Conservation (phyloP, 1,284 basidiomycete genomes). For the Irpex rosettiformis region DNA sequence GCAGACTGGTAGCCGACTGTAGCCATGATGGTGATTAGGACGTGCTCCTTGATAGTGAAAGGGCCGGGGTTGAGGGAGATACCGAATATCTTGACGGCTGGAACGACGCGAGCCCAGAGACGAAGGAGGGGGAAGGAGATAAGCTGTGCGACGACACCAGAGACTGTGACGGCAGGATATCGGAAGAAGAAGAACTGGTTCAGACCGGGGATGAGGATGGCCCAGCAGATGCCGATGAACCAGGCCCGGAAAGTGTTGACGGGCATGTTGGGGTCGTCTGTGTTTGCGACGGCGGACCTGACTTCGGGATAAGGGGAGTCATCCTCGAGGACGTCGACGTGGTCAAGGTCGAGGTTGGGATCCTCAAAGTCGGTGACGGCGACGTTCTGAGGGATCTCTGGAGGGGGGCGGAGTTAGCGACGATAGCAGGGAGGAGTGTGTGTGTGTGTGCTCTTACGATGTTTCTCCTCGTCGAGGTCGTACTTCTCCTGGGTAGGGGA, state of each 20-base stretch:
- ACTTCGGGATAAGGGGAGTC: slow-evolving; percentile 75
- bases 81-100: slow-evolving; percentile 39
- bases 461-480: slow-evolving; percentile 3
- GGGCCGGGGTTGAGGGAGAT: slow-evolving; percentile 63
- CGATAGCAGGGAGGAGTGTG: background rate
- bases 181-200: slow-evolving; percentile 74
- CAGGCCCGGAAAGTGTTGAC: slow-evolving; percentile 62
- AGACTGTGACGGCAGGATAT: slow-evolving; percentile 51
- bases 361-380: slow-evolving; percentile 51
- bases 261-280: slow-evolving; percentile 64
- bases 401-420: background rate
- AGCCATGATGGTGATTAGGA: slow-evolving; percentile 75
- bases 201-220: slow-evolving; percentile 53
- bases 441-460: background rate
- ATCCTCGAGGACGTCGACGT: slow-evolving; percentile 34
- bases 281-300: slow-evolving; percentile 72
- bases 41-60: slow-evolving; percentile 73
- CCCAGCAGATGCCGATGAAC: slow-evolving; percentile 54
- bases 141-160: slow-evolving; percentile 55
- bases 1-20: slow-evolving; percentile 59
- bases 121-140: slow-evolving; percentile 64
- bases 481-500: background rate
- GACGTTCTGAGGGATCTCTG: slow-evolving; percentile 4
- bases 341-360: slow-evolving; percentile 57
- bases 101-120: slow-evolving; percentile 53